Evolutionary conservation across 345 rosid genomes (phyloP).

Genomic region (Gossypium longicalyx): DNA sequence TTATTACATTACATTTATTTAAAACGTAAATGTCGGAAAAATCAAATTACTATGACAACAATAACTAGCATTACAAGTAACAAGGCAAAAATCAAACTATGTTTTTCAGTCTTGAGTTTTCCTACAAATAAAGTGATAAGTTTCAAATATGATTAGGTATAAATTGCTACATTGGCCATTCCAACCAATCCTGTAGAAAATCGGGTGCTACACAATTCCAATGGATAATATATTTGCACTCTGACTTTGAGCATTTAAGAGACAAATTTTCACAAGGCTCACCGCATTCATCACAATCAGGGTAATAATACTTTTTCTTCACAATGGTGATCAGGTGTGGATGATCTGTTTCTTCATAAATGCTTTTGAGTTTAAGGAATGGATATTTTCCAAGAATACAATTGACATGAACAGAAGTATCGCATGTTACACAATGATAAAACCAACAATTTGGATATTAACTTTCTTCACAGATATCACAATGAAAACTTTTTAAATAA

Average conservation of each 20-base stretch:
- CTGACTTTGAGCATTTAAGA: neutral
- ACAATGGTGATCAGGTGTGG: neutral
- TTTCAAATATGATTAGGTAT: too few relatives aligned
- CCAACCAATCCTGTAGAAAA: neutral
- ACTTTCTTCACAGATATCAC: neutral
- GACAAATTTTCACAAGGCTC: neutral
- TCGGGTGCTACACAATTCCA: too few relatives aligned
- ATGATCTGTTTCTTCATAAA: neutral
- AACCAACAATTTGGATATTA: neutral
- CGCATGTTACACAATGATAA: neutral
- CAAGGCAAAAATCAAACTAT: too few relatives aligned
- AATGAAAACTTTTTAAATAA: neutral
- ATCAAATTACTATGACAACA: too few relatives aligned
- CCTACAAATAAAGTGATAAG: too few relatives aligned
- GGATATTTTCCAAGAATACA: neutral
- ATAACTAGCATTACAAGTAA: neutral
- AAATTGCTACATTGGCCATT: too few relatives aligned
- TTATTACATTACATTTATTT: too few relatives aligned
- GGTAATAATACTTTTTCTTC: neutral
- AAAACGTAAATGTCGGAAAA: fast-evolving
- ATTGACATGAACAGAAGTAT: neutral
- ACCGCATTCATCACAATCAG: neutral
- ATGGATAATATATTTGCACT: neutral
- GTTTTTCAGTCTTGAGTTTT: too few relatives aligned
- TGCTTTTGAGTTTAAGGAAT: neutral